Evolutionary conservation across 495 filamentous ascomycete species (phyloP).

Genomic region (Penicillium herquei): DNA sequence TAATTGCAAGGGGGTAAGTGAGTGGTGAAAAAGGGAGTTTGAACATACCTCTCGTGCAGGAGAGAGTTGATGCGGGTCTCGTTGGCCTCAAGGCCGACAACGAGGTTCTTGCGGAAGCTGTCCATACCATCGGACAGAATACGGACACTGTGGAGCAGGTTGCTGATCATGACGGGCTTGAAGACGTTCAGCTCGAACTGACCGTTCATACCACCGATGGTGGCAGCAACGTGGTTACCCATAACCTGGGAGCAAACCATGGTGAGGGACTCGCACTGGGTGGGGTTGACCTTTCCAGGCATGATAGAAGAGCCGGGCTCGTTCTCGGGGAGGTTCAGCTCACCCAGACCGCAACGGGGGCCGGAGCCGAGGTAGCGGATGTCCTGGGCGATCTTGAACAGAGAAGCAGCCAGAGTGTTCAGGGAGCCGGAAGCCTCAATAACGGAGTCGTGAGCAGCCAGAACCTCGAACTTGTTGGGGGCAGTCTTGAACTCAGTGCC

Average conservation of each 20-base stretch:
- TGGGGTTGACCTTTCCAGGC: slow-evolving; percentile 99
- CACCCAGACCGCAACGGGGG: slow-evolving; percentile 91
- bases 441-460: slow-evolving; percentile 95
- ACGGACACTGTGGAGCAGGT: slow-evolving; percentile 85
- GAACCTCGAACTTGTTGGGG: slow-evolving; percentile 97
- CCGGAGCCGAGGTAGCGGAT: slow-evolving; percentile 95
- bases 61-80: slow-evolving; percentile 84
- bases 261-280: slow-evolving; percentile 95
- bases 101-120: slow-evolving; percentile 90
- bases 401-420: slow-evolving; percentile 87
- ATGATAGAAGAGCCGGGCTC: slow-evolving; percentile 97
- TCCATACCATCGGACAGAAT: slow-evolving; percentile 89
- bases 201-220: slow-evolving; percentile 92
- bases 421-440: slow-evolving; percentile 90
- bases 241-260: slow-evolving; percentile 98
- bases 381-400: slow-evolving; percentile 99
- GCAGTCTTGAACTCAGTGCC: slow-evolving; percentile 92
- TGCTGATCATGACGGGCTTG: slow-evolving; percentile 94
- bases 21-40: neutral
- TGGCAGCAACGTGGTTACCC: slow-evolving; percentile 90
- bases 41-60: slow-evolving; percentile 74
- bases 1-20: slow-evolving; percentile 7
- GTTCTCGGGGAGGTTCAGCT: slow-evolving; percentile 92
- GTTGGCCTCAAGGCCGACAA: slow-evolving; percentile 86
- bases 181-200: slow-evolving; percentile 99